Evolutionary conservation across 1,284 basidiomycete genomes (phyloP), one percentile per base, ranked within the genome.

Genomic region (Fomitopsis pinicola): DNA sequence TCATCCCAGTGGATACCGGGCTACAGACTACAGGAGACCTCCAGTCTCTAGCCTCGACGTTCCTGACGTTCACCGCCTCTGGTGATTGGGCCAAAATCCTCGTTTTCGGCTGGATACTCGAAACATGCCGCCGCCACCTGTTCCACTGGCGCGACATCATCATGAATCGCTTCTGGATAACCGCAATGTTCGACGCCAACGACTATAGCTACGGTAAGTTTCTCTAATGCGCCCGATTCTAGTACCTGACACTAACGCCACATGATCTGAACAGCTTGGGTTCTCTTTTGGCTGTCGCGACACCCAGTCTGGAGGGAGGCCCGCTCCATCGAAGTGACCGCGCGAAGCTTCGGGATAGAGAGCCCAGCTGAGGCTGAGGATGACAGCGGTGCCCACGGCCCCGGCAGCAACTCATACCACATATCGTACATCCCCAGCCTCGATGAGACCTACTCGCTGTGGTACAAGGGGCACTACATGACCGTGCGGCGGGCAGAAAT

Each of bases 241-340:
- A 6, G 5, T 14, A n/a, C 26, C 8, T 26, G 14, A 19, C 5
- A 19, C 42, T 15, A 17, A 8, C 26, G 45, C 26, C 45, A 48
- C 22, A 50, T 60, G 84, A 82, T 19, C 3, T 28, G 4, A 9
- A n/a, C 12, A 66, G 67, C 63, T 19, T 68, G 67, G 67, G 15
- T 74, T 53, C 67, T 73, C 71, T 70, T 67, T 50, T 76, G 74
- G 74, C 67, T 76, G 1, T 74, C 74, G 19, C 68, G 66, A 44
- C 72, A 73, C 59, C 69, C 72, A 12, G 63, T 69, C 42, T 75
- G 73, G 69, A 66, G 72, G 67, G 60, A 72, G 55, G 78, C 82
- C 2, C 79, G 84, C 12, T 79, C 80, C 58, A 73, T 88, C 22
- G 75, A 85, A 59, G 74, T 88, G 40, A 80, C 75, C 59, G 84